phyloP scores from a whole-genome alignment of 2,329 filamentous ascomycete species.

The Phialemoniopsis sp. region DNA sequence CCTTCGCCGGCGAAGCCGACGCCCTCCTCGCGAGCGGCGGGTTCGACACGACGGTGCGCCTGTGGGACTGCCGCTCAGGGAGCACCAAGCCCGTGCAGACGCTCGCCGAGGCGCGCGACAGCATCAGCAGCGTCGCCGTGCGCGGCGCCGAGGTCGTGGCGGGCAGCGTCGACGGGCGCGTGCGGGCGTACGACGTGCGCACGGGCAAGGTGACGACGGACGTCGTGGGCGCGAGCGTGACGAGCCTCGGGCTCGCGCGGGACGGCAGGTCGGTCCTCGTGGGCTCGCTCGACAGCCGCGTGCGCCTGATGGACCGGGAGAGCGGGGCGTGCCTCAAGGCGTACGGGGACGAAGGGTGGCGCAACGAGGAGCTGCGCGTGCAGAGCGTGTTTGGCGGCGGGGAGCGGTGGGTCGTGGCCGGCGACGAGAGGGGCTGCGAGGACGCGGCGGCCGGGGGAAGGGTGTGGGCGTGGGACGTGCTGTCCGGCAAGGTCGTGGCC shows the following conservation, averaged over 20 bases:
- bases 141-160: conserved; percentile 57
- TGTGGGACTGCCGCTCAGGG: conserved; percentile 66
- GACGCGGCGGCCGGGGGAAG: conserved; percentile 44
- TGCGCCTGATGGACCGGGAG: conserved; percentile 77
- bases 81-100: conserved; percentile 64
- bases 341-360: conserved; percentile 50
- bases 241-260: conserved; percentile 65
- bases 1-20: conserved; percentile 74
- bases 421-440: conserved; percentile 61
- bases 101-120: conserved; percentile 69
- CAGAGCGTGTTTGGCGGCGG: conserved; percentile 70
- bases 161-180: conserved; percentile 80
- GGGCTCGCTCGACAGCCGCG: conserved; percentile 68
- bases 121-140: conserved; percentile 49
- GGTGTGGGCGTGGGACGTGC: conserved; percentile 78
- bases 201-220: conserved; percentile 69
- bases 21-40: conserved; percentile 68
- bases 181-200: conserved; percentile 78
- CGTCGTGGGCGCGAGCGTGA: conserved; percentile 67
- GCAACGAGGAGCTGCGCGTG: conserved; percentile 69
- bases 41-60: conserved; percentile 69
- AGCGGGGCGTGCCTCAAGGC: conserved; percentile 69
- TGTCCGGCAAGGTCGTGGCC: conserved; percentile 66
- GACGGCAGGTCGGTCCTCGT: conserved; percentile 74
- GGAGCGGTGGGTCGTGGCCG: conserved; percentile 75